Evolutionary conservation across 768 basidiomycete species (phyloP).

Genomic region (Asterophora lycoperdoides): DNA sequence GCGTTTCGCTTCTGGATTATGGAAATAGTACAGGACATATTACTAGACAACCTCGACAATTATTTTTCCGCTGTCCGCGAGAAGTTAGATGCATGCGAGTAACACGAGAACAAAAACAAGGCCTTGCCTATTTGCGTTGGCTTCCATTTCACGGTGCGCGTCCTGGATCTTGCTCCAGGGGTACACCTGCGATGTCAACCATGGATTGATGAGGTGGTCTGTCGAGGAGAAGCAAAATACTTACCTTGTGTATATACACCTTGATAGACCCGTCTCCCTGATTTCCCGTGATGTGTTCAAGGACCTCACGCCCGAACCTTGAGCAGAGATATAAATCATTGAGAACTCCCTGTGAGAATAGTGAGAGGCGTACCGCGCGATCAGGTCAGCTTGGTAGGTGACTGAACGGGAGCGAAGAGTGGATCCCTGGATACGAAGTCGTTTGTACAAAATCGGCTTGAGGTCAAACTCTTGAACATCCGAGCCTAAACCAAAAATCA

Average conservation of each 20-base stretch:
- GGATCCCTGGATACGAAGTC: constrained; percentile 84
- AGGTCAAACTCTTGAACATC: constrained; percentile 51
- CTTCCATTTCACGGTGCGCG: constrained; percentile 84
- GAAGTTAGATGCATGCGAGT: constrained; percentile 1
- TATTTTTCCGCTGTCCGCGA: constrained; percentile 40
- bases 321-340: neutral
- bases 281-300: constrained; percentile 55
- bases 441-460: constrained; percentile 70
- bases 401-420: constrained; percentile 72
- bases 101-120: neutral
- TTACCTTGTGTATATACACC: constrained; percentile 75
- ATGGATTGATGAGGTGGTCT: neutral
- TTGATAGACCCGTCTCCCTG: constrained; percentile 58
- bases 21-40: no score
- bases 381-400: constrained; percentile 75
- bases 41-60: constrained; percentile 37
- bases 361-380: constrained; percentile 41
- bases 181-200: constrained; percentile 53
- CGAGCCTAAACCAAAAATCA: constrained; percentile 34
- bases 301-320: constrained; percentile 53
- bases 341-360: neutral
- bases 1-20: no score
- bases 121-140: constrained; percentile 49
- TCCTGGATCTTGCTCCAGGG: constrained; percentile 74
- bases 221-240: constrained; percentile 11